Conservation (phyloP, 768 basidiomycete species). For the Hericium alpestre region DNA sequence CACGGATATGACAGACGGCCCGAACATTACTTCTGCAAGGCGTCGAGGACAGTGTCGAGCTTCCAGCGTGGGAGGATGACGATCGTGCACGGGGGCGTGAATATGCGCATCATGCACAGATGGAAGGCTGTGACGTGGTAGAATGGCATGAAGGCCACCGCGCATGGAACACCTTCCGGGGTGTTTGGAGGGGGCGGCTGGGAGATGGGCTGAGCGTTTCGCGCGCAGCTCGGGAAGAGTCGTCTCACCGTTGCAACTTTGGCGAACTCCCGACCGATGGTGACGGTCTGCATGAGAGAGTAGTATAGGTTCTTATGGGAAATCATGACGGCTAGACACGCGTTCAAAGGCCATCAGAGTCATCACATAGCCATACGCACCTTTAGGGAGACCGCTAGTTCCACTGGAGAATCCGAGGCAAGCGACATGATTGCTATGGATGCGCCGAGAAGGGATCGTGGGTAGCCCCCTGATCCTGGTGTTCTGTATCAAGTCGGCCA, state of each 20-base stretch:
- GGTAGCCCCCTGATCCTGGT: constrained; percentile 29
- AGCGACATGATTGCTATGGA: constrained; percentile 43
- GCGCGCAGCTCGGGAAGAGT: neutral
- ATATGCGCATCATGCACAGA: constrained; percentile 35
- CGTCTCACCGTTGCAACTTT: constrained; percentile 23
- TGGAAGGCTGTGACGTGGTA: constrained; percentile 62
- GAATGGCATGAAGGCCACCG: constrained; percentile 53
- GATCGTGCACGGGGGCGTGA: constrained; percentile 34
- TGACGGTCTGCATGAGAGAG: constrained; percentile 19
- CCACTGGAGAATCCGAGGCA: constrained; percentile 72
- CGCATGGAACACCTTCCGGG: constrained; percentile 35
- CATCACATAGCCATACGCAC: constrained; percentile 21
- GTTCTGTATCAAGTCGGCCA: constrained; percentile 33
- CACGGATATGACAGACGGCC: constrained; percentile 7
- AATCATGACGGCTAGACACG: constrained; percentile 52
- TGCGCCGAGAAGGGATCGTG: constrained; percentile 32
- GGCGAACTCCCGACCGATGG: constrained; percentile 20
- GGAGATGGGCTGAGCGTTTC: constrained; percentile 9
- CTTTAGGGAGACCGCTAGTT: constrained; percentile 69
- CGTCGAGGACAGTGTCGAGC: constrained; percentile 34
- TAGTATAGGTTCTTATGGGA: constrained; percentile 54
- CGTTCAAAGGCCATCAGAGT: neutral
- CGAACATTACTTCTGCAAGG: constrained; percentile 43
- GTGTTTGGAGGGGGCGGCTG: constrained; percentile 13
- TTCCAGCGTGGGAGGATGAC: constrained; percentile 58